Conservation (phyloP, 169 alveolate species). For the Amoebophrya sp. region DNA sequence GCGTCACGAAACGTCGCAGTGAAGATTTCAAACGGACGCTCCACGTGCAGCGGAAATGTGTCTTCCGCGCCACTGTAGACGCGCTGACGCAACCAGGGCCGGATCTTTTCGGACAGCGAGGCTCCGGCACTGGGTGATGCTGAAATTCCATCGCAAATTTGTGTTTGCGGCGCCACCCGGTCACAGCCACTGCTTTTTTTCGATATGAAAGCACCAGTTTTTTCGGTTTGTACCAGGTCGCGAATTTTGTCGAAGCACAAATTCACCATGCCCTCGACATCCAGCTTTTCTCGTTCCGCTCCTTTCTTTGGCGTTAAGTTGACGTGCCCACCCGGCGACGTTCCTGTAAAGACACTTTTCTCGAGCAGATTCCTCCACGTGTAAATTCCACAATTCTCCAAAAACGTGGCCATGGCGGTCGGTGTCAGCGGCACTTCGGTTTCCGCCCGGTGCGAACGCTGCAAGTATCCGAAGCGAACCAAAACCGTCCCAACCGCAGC, state of each 20-base stretch:
- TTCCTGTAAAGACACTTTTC: too few relatives aligned
- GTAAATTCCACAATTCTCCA: background rate
- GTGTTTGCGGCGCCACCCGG: too few relatives aligned
- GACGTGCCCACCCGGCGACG: too few relatives aligned
- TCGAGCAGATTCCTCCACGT: too few relatives aligned
- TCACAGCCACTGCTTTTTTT: too few relatives aligned
- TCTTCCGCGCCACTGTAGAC: background rate
- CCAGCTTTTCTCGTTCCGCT: background rate
- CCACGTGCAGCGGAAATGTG: background rate
- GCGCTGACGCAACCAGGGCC: background rate
- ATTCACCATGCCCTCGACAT: background rate
- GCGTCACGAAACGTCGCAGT: background rate
- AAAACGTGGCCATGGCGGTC: background rate
- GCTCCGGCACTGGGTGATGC: too few relatives aligned
- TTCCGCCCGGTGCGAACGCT: background rate
- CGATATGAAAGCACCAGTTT: background rate
- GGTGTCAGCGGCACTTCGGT: background rate
- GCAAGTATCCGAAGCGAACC: background rate
- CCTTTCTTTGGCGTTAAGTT: too few relatives aligned
- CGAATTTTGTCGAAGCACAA: background rate
- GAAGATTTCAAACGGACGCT: background rate
- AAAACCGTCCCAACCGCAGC: background rate
- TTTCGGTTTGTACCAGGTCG: too few relatives aligned
- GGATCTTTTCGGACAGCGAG: too few relatives aligned
- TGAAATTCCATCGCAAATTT: too few relatives aligned